Evolutionary conservation across 441 rosid species (phyloP).

Genomic region (Brassica balearica): DNA sequence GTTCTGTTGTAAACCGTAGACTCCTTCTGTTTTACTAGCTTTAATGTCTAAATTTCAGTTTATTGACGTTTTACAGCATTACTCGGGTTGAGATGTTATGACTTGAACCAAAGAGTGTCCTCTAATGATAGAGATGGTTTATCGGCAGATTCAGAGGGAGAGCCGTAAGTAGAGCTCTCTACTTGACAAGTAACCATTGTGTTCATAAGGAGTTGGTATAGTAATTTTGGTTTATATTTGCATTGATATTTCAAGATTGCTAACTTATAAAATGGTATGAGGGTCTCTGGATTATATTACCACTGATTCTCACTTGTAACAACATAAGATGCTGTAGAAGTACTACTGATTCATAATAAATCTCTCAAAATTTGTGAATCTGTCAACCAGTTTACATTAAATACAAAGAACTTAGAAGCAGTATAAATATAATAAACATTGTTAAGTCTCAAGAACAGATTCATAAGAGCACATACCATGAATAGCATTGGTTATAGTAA

Average conservation of each 20-base stretch:
- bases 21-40: no score
- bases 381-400: conserved; percentile 19
- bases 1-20: no score
- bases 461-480: no score
- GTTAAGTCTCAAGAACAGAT: conserved; percentile 39
- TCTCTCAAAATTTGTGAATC: conserved; percentile 13
- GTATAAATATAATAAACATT: conserved; percentile 7
- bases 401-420: conserved; percentile 20
- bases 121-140: no score
- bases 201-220: conserved; percentile 3
- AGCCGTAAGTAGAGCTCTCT: no score
- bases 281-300: not conserved
- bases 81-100: no score
- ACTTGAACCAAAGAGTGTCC: no score
- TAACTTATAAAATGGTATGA: not conserved
- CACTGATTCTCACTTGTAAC: not conserved
- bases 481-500: no score
- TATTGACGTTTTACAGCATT: no score
- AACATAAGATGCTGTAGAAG: conserved; percentile 16
- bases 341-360: conserved; percentile 16
- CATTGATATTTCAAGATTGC: conserved; percentile 21
- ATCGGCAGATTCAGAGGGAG: no score
- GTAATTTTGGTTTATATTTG: conserved; percentile 12
- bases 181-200: not conserved
- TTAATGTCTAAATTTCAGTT: no score